These are phyloP conservation scores for Pneumocystis carinii DNA, from an alignment of 1,139 yeast species.

Conservation along the genomic window DNA sequence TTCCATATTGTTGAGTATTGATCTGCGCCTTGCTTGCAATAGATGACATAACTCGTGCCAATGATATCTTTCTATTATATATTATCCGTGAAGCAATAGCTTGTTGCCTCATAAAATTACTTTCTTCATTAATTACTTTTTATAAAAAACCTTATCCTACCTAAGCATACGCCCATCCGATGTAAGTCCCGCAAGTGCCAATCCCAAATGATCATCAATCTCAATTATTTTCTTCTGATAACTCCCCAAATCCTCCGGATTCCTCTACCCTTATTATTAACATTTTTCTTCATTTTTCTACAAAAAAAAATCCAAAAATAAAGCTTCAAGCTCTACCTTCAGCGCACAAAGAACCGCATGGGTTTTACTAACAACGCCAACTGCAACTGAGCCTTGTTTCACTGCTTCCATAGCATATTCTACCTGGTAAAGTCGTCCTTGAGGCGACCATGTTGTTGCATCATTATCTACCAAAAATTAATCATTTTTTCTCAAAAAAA, in stretches of 20 bases:
- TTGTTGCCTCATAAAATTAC: slow-evolving; percentile 78
- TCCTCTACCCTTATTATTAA: slow-evolving; percentile 32
- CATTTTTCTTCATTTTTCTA: neutral
- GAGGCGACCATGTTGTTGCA: slow-evolving; percentile 14
- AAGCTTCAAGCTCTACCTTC: slow-evolving; percentile 28
- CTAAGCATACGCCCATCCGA: slow-evolving; percentile 80
- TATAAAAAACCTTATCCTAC: slow-evolving; percentile 3
- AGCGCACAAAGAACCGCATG: slow-evolving; percentile 87
- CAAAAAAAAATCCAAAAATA: neutral
- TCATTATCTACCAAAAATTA: slow-evolving; percentile 5
- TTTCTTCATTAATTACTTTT: slow-evolving; percentile 23
- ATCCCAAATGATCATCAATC: slow-evolving; percentile 85
- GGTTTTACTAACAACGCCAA: slow-evolving; percentile 71
- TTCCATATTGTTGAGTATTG: slow-evolving; percentile 90
- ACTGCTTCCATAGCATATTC: slow-evolving; percentile 96
- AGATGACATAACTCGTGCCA: slow-evolving; percentile 67
- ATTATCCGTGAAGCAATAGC: slow-evolving; percentile 80
- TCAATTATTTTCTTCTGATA: slow-evolving; percentile 87
- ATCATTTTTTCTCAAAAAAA: neutral
- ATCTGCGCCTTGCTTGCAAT: slow-evolving; percentile 95
- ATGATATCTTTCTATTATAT: slow-evolving; percentile 74
- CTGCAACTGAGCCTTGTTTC: slow-evolving; percentile 96
- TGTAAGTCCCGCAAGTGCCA: slow-evolving; percentile 92
- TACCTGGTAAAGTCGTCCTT: slow-evolving; percentile 24
- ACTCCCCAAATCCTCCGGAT: slow-evolving; percentile 93